Conservation (phyloP, 805 yeast species). For the Kuraishia molischiana region DNA sequence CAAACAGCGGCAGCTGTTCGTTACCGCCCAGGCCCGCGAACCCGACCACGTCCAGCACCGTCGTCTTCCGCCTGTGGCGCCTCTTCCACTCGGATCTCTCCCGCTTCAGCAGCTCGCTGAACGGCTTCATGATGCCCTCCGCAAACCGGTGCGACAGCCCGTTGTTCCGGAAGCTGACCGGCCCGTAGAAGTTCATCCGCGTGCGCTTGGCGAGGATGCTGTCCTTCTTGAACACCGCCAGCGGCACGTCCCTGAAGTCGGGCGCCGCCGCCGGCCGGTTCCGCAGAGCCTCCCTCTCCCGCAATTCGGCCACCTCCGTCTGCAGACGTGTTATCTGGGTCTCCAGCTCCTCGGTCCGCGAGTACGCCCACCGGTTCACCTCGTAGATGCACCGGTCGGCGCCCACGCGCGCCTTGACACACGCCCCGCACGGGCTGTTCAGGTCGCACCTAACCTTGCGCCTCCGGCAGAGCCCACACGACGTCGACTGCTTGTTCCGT, state of each 20-base stretch:
- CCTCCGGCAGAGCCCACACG: constrained; percentile 30
- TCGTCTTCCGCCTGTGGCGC: not conserved
- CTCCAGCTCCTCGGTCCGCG: too few relatives aligned
- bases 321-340: too few relatives aligned
- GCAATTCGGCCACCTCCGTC: too few relatives aligned
- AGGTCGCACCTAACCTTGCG: constrained; percentile 41
- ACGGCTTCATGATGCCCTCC: not conserved
- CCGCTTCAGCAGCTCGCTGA: not conserved
- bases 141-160: not conserved
- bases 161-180: not conserved
- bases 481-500: constrained; percentile 37
- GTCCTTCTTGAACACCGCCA: not conserved
- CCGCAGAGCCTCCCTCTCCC: too few relatives aligned
- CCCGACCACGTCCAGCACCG: not conserved
- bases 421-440: constrained; percentile 31
- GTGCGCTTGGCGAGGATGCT: not conserved
- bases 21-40: constrained; percentile 2
- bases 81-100: constrained; percentile 9
- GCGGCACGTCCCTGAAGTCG: not conserved
- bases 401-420: constrained; percentile 34
- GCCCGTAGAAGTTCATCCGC: not conserved
- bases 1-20: constrained; percentile 4
- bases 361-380: too few relatives aligned
- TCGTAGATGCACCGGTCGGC: constrained; percentile 6
- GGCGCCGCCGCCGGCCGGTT: not conserved